phyloP scores from a whole-genome alignment of 805 yeast species.

The Suhomyces sp. region DNA sequence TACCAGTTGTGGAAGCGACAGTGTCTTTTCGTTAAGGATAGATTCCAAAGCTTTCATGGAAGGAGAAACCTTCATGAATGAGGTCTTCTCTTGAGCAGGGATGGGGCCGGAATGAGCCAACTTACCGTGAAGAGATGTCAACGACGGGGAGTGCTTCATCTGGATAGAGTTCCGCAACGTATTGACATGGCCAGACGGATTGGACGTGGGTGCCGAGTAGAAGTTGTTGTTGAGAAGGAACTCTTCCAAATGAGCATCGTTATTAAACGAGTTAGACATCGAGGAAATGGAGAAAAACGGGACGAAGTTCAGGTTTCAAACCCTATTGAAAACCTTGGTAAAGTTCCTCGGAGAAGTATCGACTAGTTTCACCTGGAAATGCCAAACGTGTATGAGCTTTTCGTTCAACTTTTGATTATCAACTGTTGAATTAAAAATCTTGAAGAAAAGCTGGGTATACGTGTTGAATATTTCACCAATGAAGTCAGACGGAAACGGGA shows the following conservation, averaged over 20 bases:
- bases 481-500: too few relatives aligned
- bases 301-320: too few relatives aligned
- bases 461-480: too few relatives aligned
- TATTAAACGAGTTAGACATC: slow-evolving; percentile 3
- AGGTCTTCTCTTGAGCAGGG: slow-evolving; percentile 16
- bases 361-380: too few relatives aligned
- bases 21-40: slow-evolving; percentile 23
- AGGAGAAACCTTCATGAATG: slow-evolving; percentile 39
- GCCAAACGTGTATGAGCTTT: too few relatives aligned
- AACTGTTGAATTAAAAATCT: too few relatives aligned
- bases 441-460: too few relatives aligned
- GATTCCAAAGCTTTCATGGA: slow-evolving; percentile 42
- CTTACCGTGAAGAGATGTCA: slow-evolving; percentile 21
- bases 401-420: too few relatives aligned
- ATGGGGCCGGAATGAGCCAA: slow-evolving; percentile 1
- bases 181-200: slow-evolving; percentile 23
- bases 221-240: slow-evolving; percentile 32
- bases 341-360: too few relatives aligned
- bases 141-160: slow-evolving; percentile 26
- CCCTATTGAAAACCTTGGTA: too few relatives aligned
- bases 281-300: too few relatives aligned
- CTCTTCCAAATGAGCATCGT: slow-evolving; percentile 21
- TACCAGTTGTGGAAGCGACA: slow-evolving; percentile 2
- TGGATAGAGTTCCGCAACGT: slow-evolving; percentile 28
- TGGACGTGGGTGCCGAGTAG: slow-evolving; percentile 26